phyloP scores from a whole-genome alignment of 2,329 filamentous ascomycete species.

The Aureobasidium sp. region DNA sequence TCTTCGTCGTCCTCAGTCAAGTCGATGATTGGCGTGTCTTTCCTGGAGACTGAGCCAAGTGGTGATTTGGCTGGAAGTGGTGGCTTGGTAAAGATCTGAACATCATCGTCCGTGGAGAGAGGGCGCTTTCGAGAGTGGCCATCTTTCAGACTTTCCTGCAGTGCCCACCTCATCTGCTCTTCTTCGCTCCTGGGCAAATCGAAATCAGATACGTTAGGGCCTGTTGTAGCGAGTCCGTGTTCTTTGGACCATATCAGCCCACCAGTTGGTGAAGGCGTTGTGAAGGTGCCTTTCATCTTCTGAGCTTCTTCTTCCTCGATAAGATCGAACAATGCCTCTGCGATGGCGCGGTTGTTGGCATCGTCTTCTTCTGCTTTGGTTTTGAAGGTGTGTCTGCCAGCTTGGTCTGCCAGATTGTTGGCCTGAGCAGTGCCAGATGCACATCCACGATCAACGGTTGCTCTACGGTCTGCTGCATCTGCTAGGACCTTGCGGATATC shows the following conservation, averaged over 20 bases:
- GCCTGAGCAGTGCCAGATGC: constrained; percentile 63
- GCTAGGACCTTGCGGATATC: constrained; percentile 68
- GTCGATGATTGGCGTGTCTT: background rate
- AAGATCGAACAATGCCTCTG: constrained; percentile 77
- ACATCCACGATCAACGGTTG: constrained; percentile 65
- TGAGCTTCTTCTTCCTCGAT: constrained; percentile 67
- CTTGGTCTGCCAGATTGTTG: constrained; percentile 59
- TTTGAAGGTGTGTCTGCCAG: constrained; percentile 65
- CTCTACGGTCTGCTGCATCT: constrained; percentile 59
- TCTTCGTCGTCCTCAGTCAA: constrained; percentile 2
- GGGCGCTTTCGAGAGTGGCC: constrained; percentile 1
- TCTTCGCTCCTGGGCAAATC: constrained; percentile 25
- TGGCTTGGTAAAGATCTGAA: background rate
- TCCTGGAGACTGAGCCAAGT: background rate
- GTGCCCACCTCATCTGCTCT: constrained; percentile 32
- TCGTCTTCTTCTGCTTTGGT: constrained; percentile 84
- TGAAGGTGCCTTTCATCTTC: constrained; percentile 47
- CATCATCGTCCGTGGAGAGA: background rate
- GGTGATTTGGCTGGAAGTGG: background rate
- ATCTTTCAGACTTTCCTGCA: constrained; percentile 26
- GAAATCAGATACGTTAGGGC: background rate
- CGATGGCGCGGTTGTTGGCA: constrained; percentile 80
- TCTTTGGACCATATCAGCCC: constrained; percentile 33
- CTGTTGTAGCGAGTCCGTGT: constrained; percentile 28
- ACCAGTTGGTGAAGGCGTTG: constrained; percentile 48